A percentile compares a stretch with the other conserved stretches of the same genome.
Conservation (phyloP, 495 filamentous ascomycete species). For the Tricharina praecox region DNA sequence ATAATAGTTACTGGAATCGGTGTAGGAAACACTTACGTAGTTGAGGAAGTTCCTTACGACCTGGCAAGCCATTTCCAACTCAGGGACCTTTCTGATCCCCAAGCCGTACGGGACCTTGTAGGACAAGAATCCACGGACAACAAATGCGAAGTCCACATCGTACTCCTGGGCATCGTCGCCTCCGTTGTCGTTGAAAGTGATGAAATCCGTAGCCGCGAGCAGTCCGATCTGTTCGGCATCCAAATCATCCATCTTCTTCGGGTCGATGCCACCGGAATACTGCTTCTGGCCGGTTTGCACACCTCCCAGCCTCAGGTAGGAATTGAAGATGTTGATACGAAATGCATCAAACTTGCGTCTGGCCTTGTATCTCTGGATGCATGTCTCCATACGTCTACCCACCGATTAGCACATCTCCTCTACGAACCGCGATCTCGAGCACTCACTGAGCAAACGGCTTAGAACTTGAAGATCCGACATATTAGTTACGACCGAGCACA, state of each 20-base stretch:
- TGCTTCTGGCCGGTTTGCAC: constrained; percentile 48
- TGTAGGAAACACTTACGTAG: constrained; percentile 34
- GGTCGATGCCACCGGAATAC: constrained; percentile 44
- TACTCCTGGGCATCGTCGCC: constrained; percentile 36
- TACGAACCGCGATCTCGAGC: not conserved
- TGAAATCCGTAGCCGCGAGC: constrained; percentile 43
- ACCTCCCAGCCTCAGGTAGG: constrained; percentile 73
- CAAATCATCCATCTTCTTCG: constrained; percentile 36
- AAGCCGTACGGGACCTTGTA: constrained; percentile 22
- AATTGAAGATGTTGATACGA: constrained; percentile 49
- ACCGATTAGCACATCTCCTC: constrained; percentile 8
- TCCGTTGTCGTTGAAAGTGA: constrained; percentile 34
- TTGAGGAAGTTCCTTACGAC: constrained; percentile 76
- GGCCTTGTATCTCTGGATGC: constrained; percentile 61
- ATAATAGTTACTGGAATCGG: not conserved
- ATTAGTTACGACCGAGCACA: too few relatives aligned
- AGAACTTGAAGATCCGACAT: not conserved
- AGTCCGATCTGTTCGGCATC: constrained; percentile 47
- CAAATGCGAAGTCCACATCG: constrained; percentile 61
- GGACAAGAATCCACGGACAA: constrained; percentile 65
- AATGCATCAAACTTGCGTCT: constrained; percentile 53
- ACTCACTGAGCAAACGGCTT: constrained; percentile 30
- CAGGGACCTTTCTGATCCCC: constrained; percentile 29
- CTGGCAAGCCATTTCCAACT: constrained; percentile 36
- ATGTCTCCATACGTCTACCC: constrained; percentile 61